Conservation (phyloP, 768 basidiomycete species). For the Termitomyces heimii region DNA sequence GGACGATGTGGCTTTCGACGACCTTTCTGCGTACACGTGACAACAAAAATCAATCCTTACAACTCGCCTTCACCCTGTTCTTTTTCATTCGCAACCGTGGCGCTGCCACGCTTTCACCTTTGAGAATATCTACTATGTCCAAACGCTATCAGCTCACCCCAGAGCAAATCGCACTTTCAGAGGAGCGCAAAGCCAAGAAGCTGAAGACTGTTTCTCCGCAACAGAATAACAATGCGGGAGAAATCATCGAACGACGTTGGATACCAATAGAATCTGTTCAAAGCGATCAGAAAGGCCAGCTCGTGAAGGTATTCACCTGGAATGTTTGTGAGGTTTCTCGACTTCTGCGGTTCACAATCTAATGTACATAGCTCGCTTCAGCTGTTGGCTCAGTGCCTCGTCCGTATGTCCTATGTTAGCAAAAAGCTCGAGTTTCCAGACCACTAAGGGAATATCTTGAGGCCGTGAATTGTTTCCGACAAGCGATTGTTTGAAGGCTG, state of each 20-base stretch:
- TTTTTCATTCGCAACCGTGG: slow-evolving; percentile 1
- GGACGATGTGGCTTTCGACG: neutral
- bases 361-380: slow-evolving; percentile 21
- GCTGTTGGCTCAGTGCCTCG: slow-evolving; percentile 74
- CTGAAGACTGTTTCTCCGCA: slow-evolving; percentile 5
- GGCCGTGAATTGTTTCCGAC: slow-evolving; percentile 79
- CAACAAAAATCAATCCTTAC: neutral
- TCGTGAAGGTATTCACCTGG: slow-evolving; percentile 69
- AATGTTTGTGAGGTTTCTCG: slow-evolving; percentile 55
- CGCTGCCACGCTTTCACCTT: neutral
- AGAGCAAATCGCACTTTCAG: slow-evolving; percentile 51
- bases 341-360: slow-evolving; percentile 4
- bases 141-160: slow-evolving; percentile 30
- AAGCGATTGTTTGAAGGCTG: slow-evolving; percentile 78
- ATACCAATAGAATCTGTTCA: slow-evolving; percentile 21
- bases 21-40: neutral
- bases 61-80: slow-evolving; percentile 1
- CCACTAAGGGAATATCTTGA: slow-evolving; percentile 19
- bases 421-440: neutral
- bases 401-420: slow-evolving; percentile 49
- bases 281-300: slow-evolving; percentile 20
- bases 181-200: slow-evolving; percentile 43
- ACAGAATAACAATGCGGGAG: slow-evolving; percentile 15
- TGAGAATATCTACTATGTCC: slow-evolving; percentile 5
- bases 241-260: slow-evolving; percentile 35